Conservation (phyloP, 2,329 filamentous ascomycete species). For the Aspergillus cejpii region DNA sequence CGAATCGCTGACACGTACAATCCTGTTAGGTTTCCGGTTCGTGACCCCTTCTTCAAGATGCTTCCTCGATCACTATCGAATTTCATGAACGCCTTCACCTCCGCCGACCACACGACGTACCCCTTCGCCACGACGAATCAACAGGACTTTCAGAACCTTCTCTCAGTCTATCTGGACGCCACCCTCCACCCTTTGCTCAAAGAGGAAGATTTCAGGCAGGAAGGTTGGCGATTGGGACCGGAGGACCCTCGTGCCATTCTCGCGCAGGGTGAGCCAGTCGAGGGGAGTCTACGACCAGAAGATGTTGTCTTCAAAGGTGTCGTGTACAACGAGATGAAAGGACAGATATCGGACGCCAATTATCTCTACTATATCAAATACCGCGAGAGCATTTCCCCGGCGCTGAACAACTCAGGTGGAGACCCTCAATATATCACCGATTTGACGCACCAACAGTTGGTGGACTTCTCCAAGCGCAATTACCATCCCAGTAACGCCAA, state of each 20-base stretch:
- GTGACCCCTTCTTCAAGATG: constrained; percentile 99
- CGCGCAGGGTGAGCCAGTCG: constrained; percentile 39
- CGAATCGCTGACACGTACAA: constrained; percentile 9
- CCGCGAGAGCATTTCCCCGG: constrained; percentile 88
- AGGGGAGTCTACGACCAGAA: constrained; percentile 57
- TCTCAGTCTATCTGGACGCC: constrained; percentile 94
- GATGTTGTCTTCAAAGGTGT: constrained; percentile 84
- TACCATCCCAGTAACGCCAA: constrained; percentile 98
- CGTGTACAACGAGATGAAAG: constrained; percentile 99
- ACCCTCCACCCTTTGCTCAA: constrained; percentile 87
- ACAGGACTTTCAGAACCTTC: constrained; percentile 90
- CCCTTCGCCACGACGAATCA: constrained; percentile 95
- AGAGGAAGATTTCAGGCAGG: constrained; percentile 85
- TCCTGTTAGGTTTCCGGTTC: constrained; percentile 72
- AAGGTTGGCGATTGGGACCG: constrained; percentile 92
- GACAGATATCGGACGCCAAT: constrained; percentile 93
- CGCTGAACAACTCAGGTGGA: constrained; percentile 92
- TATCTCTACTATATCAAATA: constrained; percentile 95
- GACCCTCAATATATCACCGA: constrained; percentile 96
- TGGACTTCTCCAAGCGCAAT: constrained; percentile 80
- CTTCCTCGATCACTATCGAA: constrained; percentile 95
- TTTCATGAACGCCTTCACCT: constrained; percentile 99
- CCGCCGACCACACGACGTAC: constrained; percentile 92
- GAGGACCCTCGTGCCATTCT: constrained; percentile 67
- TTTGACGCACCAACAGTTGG: constrained; percentile 82